Conservation (phyloP, 176 grass and related monocot genomes). For the Lolium multiflorum region DNA sequence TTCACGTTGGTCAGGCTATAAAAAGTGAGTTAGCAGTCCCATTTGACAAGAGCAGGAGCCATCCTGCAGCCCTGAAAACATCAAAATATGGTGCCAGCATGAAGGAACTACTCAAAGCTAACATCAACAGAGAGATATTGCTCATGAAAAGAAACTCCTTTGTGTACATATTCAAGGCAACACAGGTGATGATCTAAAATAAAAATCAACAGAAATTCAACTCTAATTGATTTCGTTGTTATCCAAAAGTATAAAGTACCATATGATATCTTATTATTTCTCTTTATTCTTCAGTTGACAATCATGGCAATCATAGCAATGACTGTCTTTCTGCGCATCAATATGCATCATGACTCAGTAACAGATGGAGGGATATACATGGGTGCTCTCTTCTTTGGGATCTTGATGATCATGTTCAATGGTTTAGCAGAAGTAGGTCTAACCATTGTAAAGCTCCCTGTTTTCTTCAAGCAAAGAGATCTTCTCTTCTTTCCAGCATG, state of each 20-base stretch:
- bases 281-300: constrained; percentile 36
- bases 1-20: constrained; percentile 59
- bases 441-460: constrained; percentile 69
- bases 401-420: constrained; percentile 76
- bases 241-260: constrained; percentile 16
- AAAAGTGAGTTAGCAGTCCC: constrained; percentile 56
- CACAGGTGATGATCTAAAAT: constrained; percentile 58
- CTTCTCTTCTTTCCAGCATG: constrained; percentile 81
- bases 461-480: constrained; percentile 91
- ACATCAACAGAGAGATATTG: constrained; percentile 64
- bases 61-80: constrained; percentile 67
- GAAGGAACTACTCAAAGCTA: constrained; percentile 76
- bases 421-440: constrained; percentile 73
- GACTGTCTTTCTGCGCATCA: constrained; percentile 76
- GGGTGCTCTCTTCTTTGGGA: constrained; percentile 69
- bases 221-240: background rate
- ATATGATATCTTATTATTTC: background rate
- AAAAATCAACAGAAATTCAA: background rate
- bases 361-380: constrained; percentile 61
- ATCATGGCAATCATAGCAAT: constrained; percentile 67
- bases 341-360: constrained; percentile 52
- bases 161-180: constrained; percentile 68
- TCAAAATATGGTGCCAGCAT: constrained; percentile 64
- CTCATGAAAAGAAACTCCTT: constrained; percentile 85
- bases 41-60: constrained; percentile 68